phyloP scores from a whole-genome alignment of 2,329 filamentous ascomycete genomes.

The Pseudogymnoascus sp. region DNA sequence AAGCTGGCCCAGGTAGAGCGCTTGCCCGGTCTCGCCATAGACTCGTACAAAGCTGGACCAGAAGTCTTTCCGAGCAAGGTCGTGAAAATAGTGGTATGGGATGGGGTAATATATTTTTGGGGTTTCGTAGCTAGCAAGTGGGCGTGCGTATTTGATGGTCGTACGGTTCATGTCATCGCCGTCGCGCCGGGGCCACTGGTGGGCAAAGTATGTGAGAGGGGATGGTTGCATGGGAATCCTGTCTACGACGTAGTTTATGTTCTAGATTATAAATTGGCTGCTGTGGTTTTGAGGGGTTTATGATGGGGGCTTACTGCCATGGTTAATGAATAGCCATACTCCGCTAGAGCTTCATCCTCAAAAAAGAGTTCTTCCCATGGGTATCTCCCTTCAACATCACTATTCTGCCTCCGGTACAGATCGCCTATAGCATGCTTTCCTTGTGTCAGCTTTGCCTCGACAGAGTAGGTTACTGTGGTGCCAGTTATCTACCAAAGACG shows the following conservation, averaged over 20 bases:
- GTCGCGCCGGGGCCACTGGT: background rate
- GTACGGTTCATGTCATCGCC: background rate
- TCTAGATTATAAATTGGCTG: background rate
- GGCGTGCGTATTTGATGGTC: background rate
- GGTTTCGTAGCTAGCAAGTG: background rate
- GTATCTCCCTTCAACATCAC: background rate
- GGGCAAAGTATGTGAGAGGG: background rate
- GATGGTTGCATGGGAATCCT: background rate
- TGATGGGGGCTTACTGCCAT: background rate
- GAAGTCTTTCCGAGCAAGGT: background rate
- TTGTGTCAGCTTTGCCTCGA: background rate
- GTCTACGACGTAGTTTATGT: conserved; percentile 3
- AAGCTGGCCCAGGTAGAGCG: background rate
- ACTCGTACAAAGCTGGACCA: background rate
- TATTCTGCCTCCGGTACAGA: background rate
- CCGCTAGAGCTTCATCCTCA: background rate
- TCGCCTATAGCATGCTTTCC: background rate
- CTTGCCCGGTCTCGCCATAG: background rate
- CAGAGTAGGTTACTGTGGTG: background rate
- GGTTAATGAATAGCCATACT: background rate
- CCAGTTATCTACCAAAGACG: background rate
- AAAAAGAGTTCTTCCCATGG: background rate
- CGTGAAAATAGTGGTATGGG: background rate
- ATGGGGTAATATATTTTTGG: background rate
- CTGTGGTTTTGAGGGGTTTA: background rate